Conservation (phyloP, 202 grass and related monocot genomes). For the Musa balbisiana region DNA sequence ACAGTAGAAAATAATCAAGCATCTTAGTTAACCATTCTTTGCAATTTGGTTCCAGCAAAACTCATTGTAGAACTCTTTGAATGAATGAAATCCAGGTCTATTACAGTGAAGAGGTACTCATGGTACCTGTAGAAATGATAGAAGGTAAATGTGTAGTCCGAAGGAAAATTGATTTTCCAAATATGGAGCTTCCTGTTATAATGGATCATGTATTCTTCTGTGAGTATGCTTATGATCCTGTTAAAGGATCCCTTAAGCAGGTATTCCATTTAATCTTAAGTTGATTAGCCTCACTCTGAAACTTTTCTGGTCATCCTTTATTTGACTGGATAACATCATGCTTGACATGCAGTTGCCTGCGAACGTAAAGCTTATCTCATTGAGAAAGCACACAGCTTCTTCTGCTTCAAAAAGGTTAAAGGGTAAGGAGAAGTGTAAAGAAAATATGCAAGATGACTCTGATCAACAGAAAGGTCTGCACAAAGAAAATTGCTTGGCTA, state of each 20-base stretch:
- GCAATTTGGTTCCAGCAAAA: too few species aligned
- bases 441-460: conserved; percentile 36
- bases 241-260: conserved; percentile 88
- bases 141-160: conserved; percentile 90
- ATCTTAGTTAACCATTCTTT: too few species aligned
- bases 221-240: conserved; percentile 73
- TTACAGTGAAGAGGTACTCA: conserved; percentile 81
- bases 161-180: conserved; percentile 68
- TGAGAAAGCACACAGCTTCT: conserved; percentile 30
- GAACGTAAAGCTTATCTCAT: conserved; percentile 50
- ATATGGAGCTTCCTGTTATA: conserved; percentile 55
- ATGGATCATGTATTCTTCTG: conserved; percentile 91
- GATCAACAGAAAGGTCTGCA: conserved; percentile 40
- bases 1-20: too few species aligned
- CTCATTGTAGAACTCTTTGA: too few species aligned
- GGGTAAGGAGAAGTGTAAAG: conserved; percentile 64
- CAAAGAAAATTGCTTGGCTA: conserved; percentile 58
- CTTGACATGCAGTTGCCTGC: conserved; percentile 51
- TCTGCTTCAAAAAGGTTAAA: conserved; percentile 60
- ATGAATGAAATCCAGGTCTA: conserved; percentile 59
- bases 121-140: conserved; percentile 67
- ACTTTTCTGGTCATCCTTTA: background rate
- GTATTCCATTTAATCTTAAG: conserved; percentile 19
- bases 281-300: too few species aligned
- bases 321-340: conserved; percentile 19